Percentiles rank a stretch among this genome's conserved stretches.
Conservation (phyloP, 768 basidiomycete species). For the Naganishia antarctica region DNA sequence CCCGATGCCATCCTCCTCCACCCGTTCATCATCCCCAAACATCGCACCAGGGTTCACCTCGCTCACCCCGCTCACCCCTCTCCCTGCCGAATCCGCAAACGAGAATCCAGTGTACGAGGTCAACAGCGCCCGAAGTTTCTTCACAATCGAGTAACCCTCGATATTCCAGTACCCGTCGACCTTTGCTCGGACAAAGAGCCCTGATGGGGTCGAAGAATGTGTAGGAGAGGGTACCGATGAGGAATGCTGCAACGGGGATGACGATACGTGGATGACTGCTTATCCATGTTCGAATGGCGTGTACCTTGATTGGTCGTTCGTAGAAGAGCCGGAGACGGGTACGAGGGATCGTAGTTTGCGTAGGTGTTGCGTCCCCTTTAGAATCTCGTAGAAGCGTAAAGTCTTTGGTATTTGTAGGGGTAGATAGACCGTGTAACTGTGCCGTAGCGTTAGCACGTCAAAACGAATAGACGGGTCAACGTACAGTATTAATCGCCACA, state of each 20-base stretch:
- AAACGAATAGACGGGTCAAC: slow-evolving; percentile 10
- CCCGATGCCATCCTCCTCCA: slow-evolving; percentile 32
- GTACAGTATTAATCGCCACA: slow-evolving; percentile 67
- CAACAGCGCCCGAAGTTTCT: slow-evolving; percentile 57
- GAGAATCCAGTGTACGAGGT: slow-evolving; percentile 33
- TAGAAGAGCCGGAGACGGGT: slow-evolving; percentile 46
- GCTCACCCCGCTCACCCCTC: slow-evolving; percentile 3
- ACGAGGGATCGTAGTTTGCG: slow-evolving; percentile 31
- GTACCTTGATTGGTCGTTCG: slow-evolving; percentile 45
- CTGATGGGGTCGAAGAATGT: slow-evolving; percentile 90
- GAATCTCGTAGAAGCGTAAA: slow-evolving; percentile 35
- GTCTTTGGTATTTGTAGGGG: slow-evolving; percentile 48
- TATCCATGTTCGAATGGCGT: slow-evolving; percentile 48
- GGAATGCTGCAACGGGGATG: slow-evolving; percentile 61
- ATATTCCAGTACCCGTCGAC: slow-evolving; percentile 75
- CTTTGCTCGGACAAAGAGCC: slow-evolving; percentile 75
- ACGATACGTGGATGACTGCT: slow-evolving; percentile 47
- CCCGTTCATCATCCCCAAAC: slow-evolving; percentile 7
- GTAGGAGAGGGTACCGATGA: slow-evolving; percentile 85
- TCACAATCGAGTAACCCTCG: slow-evolving; percentile 66
- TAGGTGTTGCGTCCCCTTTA: slow-evolving; percentile 25
- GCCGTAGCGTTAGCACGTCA: too few relatives aligned
- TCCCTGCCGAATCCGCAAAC: slow-evolving; percentile 19
- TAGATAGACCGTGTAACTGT: slow-evolving; percentile 44
- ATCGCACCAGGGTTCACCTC: background rate